phyloP scores from a whole-genome alignment of 768 basidiomycete species.

The Lactarius pseudohatsudake region DNA sequence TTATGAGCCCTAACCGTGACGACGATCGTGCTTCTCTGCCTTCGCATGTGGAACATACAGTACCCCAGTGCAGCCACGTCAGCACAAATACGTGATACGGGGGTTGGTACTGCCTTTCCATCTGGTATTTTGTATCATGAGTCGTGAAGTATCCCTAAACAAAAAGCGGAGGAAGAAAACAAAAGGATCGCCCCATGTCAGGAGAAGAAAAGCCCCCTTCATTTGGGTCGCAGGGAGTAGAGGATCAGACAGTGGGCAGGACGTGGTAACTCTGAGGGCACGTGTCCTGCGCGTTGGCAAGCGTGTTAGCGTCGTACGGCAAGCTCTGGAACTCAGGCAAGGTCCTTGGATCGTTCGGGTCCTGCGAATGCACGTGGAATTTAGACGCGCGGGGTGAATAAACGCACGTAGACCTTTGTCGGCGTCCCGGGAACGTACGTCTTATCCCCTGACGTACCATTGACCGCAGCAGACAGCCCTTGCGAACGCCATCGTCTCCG shows the following conservation, averaged over 20 bases:
- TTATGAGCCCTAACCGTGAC: too few species aligned
- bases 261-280: neutral
- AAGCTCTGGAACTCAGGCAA: conserved; percentile 2
- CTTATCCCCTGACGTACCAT: neutral
- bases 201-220: neutral
- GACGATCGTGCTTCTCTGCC: too few species aligned
- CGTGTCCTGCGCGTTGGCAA: too few species aligned
- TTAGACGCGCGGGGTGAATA: neutral
- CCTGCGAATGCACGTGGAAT: neutral
- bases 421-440: neutral
- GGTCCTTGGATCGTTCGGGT: conserved; percentile 18
- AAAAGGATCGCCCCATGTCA: neutral
- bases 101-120: too few species aligned
- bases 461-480: neutral
- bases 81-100: too few species aligned
- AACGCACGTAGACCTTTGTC: conserved; percentile 20
- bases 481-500: neutral
- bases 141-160: too few species aligned
- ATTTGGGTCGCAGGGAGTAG: neutral
- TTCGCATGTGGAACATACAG: too few species aligned
- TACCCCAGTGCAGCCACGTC: too few species aligned
- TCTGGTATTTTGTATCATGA: too few species aligned
- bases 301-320: neutral
- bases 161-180: neutral
- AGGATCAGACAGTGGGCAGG: neutral